Conservation (phyloP, 2,329 filamentous ascomycete species). For the Hymenoscyphus fraxineus region DNA sequence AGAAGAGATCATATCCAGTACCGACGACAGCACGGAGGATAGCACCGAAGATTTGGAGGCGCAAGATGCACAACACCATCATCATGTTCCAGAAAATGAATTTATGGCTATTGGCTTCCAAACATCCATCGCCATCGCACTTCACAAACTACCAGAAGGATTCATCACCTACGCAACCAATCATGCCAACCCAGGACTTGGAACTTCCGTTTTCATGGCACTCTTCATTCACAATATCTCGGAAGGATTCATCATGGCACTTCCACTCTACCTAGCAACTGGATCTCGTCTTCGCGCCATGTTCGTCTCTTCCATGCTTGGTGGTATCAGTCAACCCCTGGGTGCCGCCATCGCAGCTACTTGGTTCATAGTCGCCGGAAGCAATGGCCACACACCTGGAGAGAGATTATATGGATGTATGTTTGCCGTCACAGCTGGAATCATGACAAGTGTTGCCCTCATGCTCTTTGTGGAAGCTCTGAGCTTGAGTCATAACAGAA, state of each 20-base stretch:
- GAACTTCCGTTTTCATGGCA: slow-evolving; percentile 89
- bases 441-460: slow-evolving; percentile 91
- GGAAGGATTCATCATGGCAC: slow-evolving; percentile 89
- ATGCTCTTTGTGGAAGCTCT: slow-evolving; percentile 85
- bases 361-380: slow-evolving; percentile 73
- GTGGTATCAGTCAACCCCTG: slow-evolving; percentile 80
- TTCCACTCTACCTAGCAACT: slow-evolving; percentile 89
- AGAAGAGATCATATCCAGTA: neutral
- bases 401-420: slow-evolving; percentile 70
- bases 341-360: slow-evolving; percentile 80
- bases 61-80: slow-evolving; percentile 56
- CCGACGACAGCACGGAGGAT: neutral
- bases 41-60: slow-evolving; percentile 12
- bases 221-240: slow-evolving; percentile 98
- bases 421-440: slow-evolving; percentile 86
- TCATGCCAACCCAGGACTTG: slow-evolving; percentile 84
- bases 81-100: slow-evolving; percentile 58
- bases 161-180: slow-evolving; percentile 95
- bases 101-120: slow-evolving; percentile 95
- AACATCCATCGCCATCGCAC: slow-evolving; percentile 87
- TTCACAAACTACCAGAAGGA: slow-evolving; percentile 90
- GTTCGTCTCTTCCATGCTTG: slow-evolving; percentile 76
- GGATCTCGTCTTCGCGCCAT: slow-evolving; percentile 78
- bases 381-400: slow-evolving; percentile 47
- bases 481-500: slow-evolving; percentile 74